Evolutionary conservation across 1,284 basidiomycete genomes (phyloP).

Genomic region (Cryptococcus floricola): DNA sequence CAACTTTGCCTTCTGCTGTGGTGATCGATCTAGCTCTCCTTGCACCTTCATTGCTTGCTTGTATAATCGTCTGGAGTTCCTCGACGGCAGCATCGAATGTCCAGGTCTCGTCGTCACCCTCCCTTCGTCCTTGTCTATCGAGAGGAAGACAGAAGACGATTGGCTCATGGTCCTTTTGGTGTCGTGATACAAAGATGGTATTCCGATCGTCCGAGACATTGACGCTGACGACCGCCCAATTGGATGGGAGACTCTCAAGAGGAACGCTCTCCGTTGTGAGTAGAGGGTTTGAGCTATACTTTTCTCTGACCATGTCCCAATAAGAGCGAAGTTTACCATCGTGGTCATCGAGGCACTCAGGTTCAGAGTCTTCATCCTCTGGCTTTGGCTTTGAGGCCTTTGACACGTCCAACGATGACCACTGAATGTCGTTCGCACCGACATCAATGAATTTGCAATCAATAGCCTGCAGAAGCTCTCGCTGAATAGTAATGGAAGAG

Average conservation of each 20-base stretch:
- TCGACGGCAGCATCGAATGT: conserved; percentile 68
- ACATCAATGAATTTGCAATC: conserved; percentile 53
- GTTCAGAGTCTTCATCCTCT: background rate
- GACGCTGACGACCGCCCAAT: conserved; percentile 85
- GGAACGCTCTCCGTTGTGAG: conserved; percentile 48
- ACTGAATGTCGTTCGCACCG: conserved; percentile 59
- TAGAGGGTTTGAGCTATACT: conserved; percentile 50
- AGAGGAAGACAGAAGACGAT: conserved; percentile 85
- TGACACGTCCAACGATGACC: conserved; percentile 57
- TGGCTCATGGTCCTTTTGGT: conserved; percentile 58
- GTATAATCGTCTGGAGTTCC: conserved; percentile 76
- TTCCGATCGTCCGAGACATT: conserved; percentile 75
- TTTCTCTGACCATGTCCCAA: conserved; percentile 59
- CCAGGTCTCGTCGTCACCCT: conserved; percentile 66
- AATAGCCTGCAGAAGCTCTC: conserved; percentile 57
- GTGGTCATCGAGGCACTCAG: conserved; percentile 47
- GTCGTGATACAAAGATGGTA: conserved; percentile 78
- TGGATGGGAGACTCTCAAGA: conserved; percentile 58
- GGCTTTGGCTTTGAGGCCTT: background rate
- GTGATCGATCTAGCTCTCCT: conserved; percentile 65
- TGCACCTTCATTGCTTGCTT: conserved; percentile 69
- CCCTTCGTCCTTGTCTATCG: conserved; percentile 68
- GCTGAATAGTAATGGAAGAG: conserved; percentile 69
- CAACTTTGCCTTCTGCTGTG: conserved; percentile 49
- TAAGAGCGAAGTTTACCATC: conserved; percentile 55